Evolutionary conservation across 139 green algal species (phyloP).

Genomic region (Chlorella ohadii): DNA sequence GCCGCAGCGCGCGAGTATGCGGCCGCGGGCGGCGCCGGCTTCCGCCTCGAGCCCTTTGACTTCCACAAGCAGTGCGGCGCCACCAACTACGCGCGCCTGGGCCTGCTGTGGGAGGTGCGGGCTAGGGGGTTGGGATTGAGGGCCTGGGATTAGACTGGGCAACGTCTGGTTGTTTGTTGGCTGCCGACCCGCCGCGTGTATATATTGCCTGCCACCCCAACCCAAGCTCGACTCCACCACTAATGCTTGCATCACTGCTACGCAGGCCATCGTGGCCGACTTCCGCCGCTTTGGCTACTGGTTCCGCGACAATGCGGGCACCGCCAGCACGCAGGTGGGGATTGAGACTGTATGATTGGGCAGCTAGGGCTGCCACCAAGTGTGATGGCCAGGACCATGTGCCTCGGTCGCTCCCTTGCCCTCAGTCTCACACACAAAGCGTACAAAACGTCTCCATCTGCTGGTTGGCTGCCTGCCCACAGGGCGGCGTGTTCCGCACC

Average conservation of each 20-base stretch:
- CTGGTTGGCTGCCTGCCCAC: no score
- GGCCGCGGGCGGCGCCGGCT: background rate
- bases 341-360: no score
- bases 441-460: no score
- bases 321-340: slow-evolving; percentile 1
- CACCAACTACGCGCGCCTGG: slow-evolving; percentile 75
- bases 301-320: slow-evolving; percentile 18
- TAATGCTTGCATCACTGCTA: slow-evolving; percentile 29
- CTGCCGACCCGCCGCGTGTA: no score
- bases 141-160: no score
- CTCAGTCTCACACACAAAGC: no score
- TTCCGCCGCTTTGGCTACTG: slow-evolving; percentile 43
- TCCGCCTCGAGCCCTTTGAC: slow-evolving; percentile 82
- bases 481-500: slow-evolving; percentile 73
- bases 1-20: slow-evolving; percentile 23
- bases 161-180: no score
- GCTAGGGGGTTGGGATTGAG: background rate
- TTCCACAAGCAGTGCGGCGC: slow-evolving; percentile 91
- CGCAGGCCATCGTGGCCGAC: slow-evolving; percentile 54
- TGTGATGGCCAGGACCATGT: no score
- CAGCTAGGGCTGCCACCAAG: no score
- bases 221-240: background rate
- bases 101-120: slow-evolving; percentile 70
- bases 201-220: background rate
- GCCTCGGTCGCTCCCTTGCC: no score